These are phyloP conservation scores for Juncus effusus DNA, from an alignment of 176 grass and related monocot genomes.

Conservation along the genomic window DNA sequence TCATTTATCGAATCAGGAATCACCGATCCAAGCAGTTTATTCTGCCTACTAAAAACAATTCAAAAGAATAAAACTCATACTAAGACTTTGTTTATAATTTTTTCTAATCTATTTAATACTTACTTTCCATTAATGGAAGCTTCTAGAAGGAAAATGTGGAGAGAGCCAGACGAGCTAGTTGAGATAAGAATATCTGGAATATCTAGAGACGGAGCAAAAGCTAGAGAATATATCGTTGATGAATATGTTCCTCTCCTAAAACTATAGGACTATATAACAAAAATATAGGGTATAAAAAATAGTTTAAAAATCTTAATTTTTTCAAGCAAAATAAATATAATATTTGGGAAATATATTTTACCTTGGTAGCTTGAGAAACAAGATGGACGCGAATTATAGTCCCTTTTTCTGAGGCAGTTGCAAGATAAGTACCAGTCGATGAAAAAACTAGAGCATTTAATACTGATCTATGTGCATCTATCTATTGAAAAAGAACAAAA, in stretches of 20 bases:
- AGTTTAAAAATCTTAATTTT: too few species aligned
- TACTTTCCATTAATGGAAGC: constrained; percentile 70
- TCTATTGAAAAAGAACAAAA: constrained; percentile 46
- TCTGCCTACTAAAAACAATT: constrained; percentile 56
- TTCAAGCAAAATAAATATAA: neutral
- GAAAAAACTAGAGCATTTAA: constrained; percentile 79
- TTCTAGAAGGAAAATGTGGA: constrained; percentile 89
- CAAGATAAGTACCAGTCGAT: constrained; percentile 71
- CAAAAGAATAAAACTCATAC: neutral
- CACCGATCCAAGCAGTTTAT: constrained; percentile 62
- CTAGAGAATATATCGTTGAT: constrained; percentile 79
- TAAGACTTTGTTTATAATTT: neutral
- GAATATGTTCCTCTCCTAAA: constrained; percentile 88
- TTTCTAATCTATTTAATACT: neutral
- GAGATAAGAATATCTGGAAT: constrained; percentile 72
- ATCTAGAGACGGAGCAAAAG: constrained; percentile 65
- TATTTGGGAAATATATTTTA: constrained; percentile 23
- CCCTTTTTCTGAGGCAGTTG: constrained; percentile 91
- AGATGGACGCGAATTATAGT: constrained; percentile 90
- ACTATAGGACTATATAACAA: constrained; percentile 66
- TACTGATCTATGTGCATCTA: constrained; percentile 82
- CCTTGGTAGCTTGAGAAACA: constrained; percentile 81
- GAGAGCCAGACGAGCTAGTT: constrained; percentile 93
- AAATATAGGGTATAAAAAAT: constrained; percentile 5
- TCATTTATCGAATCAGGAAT: constrained; percentile 74